A percentile compares a stretch with the other conserved stretches of the same genome.
These are phyloP conservation scores for Coprinopsis marcescibilis DNA, from an alignment of 768 basidiomycete species.

Conservation along the genomic window DNA sequence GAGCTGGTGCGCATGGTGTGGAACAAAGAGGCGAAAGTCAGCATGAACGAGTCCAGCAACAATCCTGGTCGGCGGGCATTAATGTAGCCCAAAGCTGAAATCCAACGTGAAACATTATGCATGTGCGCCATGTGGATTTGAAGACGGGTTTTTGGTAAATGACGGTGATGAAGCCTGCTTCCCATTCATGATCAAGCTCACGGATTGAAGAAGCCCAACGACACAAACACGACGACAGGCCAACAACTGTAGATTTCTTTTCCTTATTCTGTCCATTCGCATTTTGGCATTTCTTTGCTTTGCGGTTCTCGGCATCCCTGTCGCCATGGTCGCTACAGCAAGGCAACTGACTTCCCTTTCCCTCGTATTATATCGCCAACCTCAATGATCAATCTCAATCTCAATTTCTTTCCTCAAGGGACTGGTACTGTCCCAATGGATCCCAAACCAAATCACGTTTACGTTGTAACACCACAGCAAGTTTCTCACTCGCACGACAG, in stretches of 20 bases:
- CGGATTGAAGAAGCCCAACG: background rate
- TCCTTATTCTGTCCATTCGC: background rate
- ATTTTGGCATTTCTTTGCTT: background rate
- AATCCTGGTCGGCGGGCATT: slow-evolving; percentile 34
- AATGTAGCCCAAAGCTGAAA: slow-evolving; percentile 38
- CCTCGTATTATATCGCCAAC: background rate
- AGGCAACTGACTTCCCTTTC: background rate
- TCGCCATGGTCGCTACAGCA: slow-evolving; percentile 5
- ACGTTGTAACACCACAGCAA: slow-evolving; percentile 9
- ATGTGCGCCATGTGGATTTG: background rate
- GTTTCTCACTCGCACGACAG: background rate
- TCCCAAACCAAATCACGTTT: slow-evolving; percentile 7
- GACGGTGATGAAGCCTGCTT: background rate
- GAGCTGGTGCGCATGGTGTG: slow-evolving; percentile 21
- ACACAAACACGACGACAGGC: slow-evolving; percentile 1
- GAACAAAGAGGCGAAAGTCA: slow-evolving; percentile 18
- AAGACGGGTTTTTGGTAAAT: background rate
- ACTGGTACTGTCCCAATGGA: slow-evolving; percentile 5
- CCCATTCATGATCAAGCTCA: slow-evolving; percentile 3
- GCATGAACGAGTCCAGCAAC: background rate
- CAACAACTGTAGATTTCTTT: slow-evolving; percentile 1
- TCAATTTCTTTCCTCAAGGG: background rate
- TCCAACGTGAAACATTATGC: background rate
- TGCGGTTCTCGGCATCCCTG: slow-evolving; percentile 3
- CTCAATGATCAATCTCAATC: background rate